Conservation (phyloP, 805 yeast species). For the Pichia paraexigua region DNA sequence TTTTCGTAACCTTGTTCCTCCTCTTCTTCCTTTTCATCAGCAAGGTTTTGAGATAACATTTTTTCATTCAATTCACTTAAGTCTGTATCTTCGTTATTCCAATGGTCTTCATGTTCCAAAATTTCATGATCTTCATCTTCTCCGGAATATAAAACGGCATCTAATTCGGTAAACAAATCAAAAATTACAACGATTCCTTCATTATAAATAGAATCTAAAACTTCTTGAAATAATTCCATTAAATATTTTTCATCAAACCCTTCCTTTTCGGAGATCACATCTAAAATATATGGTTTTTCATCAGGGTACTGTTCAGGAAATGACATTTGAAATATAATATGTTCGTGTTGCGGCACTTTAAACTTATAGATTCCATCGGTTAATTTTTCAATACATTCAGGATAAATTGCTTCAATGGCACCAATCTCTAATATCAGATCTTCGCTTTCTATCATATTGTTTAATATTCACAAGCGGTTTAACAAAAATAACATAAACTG, state of each 20-base stretch:
- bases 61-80: not conserved
- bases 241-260: conserved; percentile 40
- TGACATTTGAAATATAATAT: conserved; percentile 53
- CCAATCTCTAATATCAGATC: conserved; percentile 65
- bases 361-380: conserved; percentile 39
- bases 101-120: conserved; percentile 17
- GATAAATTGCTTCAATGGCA: conserved; percentile 84
- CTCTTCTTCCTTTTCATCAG: conserved; percentile 4
- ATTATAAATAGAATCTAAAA: conserved; percentile 44
- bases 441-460: conserved; percentile 26
- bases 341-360: conserved; percentile 54
- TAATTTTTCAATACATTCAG: conserved; percentile 41
- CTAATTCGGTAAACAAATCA: conserved; percentile 66
- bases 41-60: not conserved
- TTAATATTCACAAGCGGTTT: not conserved
- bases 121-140: conserved; percentile 24
- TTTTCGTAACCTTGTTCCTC: conserved; percentile 7
- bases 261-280: conserved; percentile 32
- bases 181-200: conserved; percentile 70
- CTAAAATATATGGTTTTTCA: conserved; percentile 54
- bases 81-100: conserved; percentile 14
- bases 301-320: conserved; percentile 69
- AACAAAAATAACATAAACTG: not conserved
- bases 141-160: conserved; percentile 38
- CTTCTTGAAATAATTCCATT: conserved; percentile 38